Evolutionary conservation across 2,329 filamentous ascomycete species (phyloP).

Genomic region (Plenodomus lindquistii): DNA sequence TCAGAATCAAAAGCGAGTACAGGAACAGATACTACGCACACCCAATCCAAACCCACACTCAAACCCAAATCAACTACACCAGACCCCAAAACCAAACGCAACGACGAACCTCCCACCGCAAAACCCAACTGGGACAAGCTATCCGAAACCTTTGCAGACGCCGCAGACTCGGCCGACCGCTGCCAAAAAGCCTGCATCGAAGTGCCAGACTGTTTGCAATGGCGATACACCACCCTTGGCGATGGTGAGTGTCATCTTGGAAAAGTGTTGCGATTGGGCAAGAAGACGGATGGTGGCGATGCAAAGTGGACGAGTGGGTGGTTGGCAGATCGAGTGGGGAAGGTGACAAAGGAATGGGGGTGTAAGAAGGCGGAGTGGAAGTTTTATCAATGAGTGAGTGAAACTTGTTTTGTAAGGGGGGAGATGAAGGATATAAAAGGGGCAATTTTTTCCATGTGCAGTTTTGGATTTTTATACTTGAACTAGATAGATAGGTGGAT

Average conservation of each 20-base stretch:
- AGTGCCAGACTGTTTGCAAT: slow-evolving; percentile 43
- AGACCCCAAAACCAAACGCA: neutral
- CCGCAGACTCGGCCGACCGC: slow-evolving; percentile 22
- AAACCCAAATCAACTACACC: neutral
- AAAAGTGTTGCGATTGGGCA: slow-evolving; percentile 36
- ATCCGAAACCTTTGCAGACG: slow-evolving; percentile 22
- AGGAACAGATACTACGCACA: neutral
- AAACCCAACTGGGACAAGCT: slow-evolving; percentile 21
- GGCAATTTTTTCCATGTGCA: too few species aligned
- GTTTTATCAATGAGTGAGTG: slow-evolving; percentile 26
- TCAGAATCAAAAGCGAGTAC: neutral
- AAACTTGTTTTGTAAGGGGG: too few species aligned
- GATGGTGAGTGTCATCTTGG: slow-evolving; percentile 40
- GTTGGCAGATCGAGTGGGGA: slow-evolving; percentile 37
- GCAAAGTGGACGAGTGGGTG: slow-evolving; percentile 41
- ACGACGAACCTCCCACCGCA: neutral
- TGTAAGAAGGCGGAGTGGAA: slow-evolving; percentile 35
- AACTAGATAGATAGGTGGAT: too few species aligned
- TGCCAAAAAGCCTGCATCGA: slow-evolving; percentile 36
- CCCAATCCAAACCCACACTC: neutral
- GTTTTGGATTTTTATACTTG: too few species aligned
- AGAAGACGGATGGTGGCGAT: slow-evolving; percentile 15
- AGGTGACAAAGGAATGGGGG: slow-evolving; percentile 25
- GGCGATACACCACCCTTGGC: slow-evolving; percentile 30
- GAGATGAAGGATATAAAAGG: too few species aligned